Evolutionary conservation across 129 eudicot species (phyloP).

Genomic region (Rutidosis leptorrhynchoides): DNA sequence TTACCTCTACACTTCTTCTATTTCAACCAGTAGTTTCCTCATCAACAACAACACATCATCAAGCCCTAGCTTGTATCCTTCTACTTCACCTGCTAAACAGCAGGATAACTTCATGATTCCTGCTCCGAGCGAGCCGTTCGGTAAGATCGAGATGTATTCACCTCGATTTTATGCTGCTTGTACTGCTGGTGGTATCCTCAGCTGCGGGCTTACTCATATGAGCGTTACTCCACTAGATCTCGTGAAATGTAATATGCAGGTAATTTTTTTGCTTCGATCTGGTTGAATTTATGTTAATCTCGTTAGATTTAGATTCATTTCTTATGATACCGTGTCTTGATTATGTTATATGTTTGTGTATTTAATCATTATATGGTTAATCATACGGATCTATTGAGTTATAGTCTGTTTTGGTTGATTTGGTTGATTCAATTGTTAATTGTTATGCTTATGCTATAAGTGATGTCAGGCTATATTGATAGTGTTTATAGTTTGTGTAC

Average conservation of each 20-base stretch:
- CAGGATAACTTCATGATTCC: slow-evolving; percentile 44
- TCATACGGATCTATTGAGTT: slow-evolving; percentile 21
- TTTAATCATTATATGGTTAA: too few relatives aligned
- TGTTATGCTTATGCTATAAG: neutral
- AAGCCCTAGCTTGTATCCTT: slow-evolving; percentile 19
- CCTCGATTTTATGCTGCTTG: slow-evolving; percentile 81
- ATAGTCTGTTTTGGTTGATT: slow-evolving; percentile 3
- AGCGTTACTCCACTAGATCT: slow-evolving; percentile 94
- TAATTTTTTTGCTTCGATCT: slow-evolving; percentile 17
- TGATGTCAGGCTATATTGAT: neutral
- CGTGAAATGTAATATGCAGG: slow-evolving; percentile 98
- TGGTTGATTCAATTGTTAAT: neutral
- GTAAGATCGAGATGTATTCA: slow-evolving; percentile 89
- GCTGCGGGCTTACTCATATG: slow-evolving; percentile 94
- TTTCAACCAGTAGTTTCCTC: slow-evolving; percentile 33
- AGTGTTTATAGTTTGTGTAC: neutral
- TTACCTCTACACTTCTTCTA: slow-evolving; percentile 54
- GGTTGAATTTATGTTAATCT: neutral
- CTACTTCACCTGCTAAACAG: slow-evolving; percentile 27
- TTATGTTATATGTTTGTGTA: neutral
- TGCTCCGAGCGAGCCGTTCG: slow-evolving; percentile 67
- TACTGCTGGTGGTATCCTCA: slow-evolving; percentile 79
- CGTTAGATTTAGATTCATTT: neutral
- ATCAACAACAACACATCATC: slow-evolving; percentile 22
- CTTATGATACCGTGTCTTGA: neutral